Conservation (phyloP, 495 filamentous ascomycete species). For the Xylaria palmicola region DNA sequence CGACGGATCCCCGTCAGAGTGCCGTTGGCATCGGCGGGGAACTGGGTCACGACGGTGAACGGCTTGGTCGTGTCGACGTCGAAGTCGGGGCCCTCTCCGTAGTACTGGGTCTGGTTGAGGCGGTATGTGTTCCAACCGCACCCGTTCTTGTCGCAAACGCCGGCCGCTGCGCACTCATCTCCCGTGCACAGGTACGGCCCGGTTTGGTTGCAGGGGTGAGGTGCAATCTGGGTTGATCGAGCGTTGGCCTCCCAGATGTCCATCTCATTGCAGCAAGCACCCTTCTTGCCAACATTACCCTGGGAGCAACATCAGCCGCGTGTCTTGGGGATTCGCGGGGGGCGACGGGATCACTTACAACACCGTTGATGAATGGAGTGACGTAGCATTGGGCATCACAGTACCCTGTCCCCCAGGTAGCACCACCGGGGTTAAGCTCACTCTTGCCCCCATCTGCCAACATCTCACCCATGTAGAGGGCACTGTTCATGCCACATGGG, state of each 20-base stretch:
- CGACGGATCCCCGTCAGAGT: conserved; percentile 57
- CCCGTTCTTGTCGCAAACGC: conserved; percentile 64
- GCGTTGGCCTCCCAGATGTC: conserved; percentile 66
- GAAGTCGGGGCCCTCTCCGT: conserved; percentile 47
- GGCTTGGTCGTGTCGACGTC: conserved; percentile 58
- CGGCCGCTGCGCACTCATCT: conserved; percentile 46
- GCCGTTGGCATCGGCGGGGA: conserved; percentile 54
- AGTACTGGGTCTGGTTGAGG: conserved; percentile 55
- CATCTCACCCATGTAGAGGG: conserved; percentile 68
- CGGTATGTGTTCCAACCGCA: conserved; percentile 66
- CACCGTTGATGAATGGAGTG: conserved; percentile 57
- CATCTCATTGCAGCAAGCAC: conserved; percentile 62
- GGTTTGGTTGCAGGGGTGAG: conserved; percentile 53
- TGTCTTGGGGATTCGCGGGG: background rate
- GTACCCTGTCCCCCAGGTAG: conserved; percentile 66
- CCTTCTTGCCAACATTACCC: conserved; percentile 49
- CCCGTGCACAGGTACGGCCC: conserved; percentile 50
- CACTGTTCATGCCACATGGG: conserved; percentile 66
- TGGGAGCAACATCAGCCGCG: conserved; percentile 10
- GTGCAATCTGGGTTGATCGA: conserved; percentile 53
- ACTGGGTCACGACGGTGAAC: conserved; percentile 69
- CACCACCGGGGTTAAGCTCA: conserved; percentile 58
- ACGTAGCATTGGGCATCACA: conserved; percentile 67
- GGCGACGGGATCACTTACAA: conserved; percentile 32
- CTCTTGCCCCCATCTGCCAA: conserved; percentile 52